phyloP scores from a whole-genome alignment of 441 rosid species.

The Populus trichocarpa region DNA sequence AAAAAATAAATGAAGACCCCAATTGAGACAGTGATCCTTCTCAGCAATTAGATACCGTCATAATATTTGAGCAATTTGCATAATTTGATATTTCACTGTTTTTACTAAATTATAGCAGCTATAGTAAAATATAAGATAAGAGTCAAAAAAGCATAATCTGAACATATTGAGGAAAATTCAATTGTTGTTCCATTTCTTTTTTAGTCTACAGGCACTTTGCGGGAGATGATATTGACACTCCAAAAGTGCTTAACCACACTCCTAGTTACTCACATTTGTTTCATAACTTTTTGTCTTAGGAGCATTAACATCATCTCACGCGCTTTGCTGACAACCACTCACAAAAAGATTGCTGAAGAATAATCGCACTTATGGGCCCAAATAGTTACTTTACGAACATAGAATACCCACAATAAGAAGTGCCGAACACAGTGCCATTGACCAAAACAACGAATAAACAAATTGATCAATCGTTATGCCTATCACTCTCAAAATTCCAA shows the following conservation, averaged over 20 bases:
- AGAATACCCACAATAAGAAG: not conserved
- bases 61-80: not conserved
- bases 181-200: not conserved
- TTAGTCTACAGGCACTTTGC: not conserved
- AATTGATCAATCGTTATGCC: conserved; percentile 10
- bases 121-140: not conserved
- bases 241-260: not conserved
- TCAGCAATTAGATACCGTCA: conserved; percentile 23
- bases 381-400: not conserved
- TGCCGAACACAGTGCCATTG: conserved; percentile 8
- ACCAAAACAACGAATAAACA: conserved; percentile 27
- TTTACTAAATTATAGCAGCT: not conserved
- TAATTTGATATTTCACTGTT: not conserved
- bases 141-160: not conserved
- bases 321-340: not conserved
- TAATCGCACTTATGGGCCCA: not conserved
- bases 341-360: not conserved
- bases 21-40: conserved; percentile 7
- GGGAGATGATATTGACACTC: not conserved
- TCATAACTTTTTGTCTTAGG: no score
- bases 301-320: not conserved
- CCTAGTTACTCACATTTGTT: no score
- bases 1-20: not conserved
- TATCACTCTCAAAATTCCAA: conserved; percentile 11
- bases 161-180: not conserved